phyloP scores from a whole-genome alignment of 495 filamentous ascomycete species.

The Cercophora scortea region DNA sequence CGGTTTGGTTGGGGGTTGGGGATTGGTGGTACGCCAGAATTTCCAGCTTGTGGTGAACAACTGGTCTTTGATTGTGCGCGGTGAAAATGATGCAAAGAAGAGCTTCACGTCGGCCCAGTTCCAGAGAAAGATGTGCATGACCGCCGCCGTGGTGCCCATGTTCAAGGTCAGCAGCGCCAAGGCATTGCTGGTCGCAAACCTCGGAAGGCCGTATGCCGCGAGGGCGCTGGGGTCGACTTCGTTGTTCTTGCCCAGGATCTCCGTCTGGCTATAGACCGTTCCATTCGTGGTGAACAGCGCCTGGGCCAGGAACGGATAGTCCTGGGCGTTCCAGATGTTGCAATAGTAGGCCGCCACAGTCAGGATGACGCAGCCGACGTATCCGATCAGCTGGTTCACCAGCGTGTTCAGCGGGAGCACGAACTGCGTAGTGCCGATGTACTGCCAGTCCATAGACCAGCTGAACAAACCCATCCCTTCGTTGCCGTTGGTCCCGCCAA shows the following conservation, averaged over 20 bases:
- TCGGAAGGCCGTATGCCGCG: conserved; percentile 27
- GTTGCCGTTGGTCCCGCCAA: conserved; percentile 45
- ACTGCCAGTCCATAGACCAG: conserved; percentile 47
- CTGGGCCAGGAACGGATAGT: conserved; percentile 43
- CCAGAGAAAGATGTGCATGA: conserved; percentile 32
- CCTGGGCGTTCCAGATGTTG: conserved; percentile 38
- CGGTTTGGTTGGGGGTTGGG: not conserved
- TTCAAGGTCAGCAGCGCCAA: conserved; percentile 29
- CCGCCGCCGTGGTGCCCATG: conserved; percentile 32
- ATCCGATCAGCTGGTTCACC: conserved; percentile 33
- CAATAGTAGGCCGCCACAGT: conserved; percentile 34
- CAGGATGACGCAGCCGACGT: conserved; percentile 28
- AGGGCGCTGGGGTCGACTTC: conserved; percentile 27
- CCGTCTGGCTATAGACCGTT: conserved; percentile 45
- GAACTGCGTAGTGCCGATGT: conserved; percentile 31
- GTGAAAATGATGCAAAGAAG: conserved; percentile 7
- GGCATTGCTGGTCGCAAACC: conserved; percentile 32
- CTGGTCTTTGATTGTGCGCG: too few species aligned
- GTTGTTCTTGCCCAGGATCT: conserved; percentile 24
- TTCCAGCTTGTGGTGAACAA: not conserved
- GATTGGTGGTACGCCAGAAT: not conserved
- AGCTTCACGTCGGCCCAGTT: conserved; percentile 21
- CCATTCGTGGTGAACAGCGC: conserved; percentile 37
- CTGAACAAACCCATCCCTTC: conserved; percentile 39
- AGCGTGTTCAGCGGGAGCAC: conserved; percentile 25